Percentiles rank a stretch among this genome's conserved stretches.
Conservation (phyloP, 495 filamentous ascomycete species). For the Staphylotrichum tortipilum region DNA sequence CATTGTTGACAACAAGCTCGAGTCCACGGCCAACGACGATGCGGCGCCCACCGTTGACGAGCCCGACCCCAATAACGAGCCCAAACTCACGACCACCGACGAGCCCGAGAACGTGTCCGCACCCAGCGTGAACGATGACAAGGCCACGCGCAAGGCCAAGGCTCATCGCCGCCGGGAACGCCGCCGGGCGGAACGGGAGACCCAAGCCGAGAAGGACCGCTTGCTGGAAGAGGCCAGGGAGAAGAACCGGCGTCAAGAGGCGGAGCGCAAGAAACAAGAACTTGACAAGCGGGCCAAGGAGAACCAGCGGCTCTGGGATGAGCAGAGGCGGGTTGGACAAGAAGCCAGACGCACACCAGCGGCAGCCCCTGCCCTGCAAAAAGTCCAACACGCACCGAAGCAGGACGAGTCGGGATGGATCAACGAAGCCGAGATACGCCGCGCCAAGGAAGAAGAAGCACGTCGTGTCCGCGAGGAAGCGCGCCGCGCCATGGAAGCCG, state of each 20-base stretch:
- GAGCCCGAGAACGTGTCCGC: too few species aligned
- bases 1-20: not conserved
- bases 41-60: not conserved
- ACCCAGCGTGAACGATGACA: not conserved
- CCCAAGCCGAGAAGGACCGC: not conserved
- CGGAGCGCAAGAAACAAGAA: not conserved
- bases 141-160: constrained; percentile 3
- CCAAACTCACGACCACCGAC: not conserved
- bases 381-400: not conserved
- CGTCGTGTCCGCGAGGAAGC: too few species aligned
- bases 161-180: constrained; percentile 6
- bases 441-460: not conserved
- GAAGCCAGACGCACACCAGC: too few species aligned
- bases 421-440: not conserved
- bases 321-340: not conserved
- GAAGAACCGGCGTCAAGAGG: not conserved
- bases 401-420: not conserved
- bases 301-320: not conserved
- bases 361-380: too few species aligned
- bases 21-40: too few species aligned
- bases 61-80: not conserved
- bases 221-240: not conserved
- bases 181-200: not conserved
- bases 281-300: not conserved
- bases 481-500: too few species aligned